Percentiles rank a stretch among this genome's conserved stretches.
These are phyloP conservation scores for Drechslerella stenobrocha DNA, from an alignment of 2,329 filamentous ascomycete genomes.

Conservation along the genomic window DNA sequence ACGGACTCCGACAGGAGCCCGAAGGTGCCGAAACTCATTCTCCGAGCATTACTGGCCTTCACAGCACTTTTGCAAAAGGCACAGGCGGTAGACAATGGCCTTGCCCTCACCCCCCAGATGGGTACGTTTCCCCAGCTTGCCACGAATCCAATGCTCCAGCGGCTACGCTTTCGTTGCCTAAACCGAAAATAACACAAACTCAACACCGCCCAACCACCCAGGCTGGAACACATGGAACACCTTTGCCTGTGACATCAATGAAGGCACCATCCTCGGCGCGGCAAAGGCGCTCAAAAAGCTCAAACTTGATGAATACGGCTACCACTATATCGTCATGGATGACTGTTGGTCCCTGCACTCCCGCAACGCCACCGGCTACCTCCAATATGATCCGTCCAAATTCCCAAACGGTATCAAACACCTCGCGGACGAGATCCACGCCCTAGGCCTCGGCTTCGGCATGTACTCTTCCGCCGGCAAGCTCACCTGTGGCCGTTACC, in stretches of 20 bases:
- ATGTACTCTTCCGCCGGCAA: conserved; percentile 65
- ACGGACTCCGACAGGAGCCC: not conserved
- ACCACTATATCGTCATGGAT: conserved; percentile 64
- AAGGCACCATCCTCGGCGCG: conserved; percentile 59
- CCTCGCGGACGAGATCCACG: conserved; percentile 62
- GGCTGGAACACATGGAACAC: conserved; percentile 64
- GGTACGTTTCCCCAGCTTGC: conserved; percentile 30
- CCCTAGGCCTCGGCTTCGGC: conserved; percentile 65
- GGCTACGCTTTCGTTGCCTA: not conserved
- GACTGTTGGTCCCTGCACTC: conserved; percentile 64
- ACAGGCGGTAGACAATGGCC: conserved; percentile 42
- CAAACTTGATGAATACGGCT: conserved; percentile 62
- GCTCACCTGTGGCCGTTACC: conserved; percentile 63
- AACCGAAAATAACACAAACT: conserved; percentile 31
- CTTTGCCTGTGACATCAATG: conserved; percentile 61
- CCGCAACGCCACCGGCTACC: conserved; percentile 56
- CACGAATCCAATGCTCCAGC: not conserved
- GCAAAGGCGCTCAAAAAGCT: conserved; percentile 60
- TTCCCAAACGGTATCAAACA: conserved; percentile 66
- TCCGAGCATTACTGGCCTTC: conserved; percentile 9
- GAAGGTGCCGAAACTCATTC: conserved; percentile 4
- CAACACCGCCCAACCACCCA: conserved; percentile 26
- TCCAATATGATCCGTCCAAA: conserved; percentile 59
- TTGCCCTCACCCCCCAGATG: conserved; percentile 48
- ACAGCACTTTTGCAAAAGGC: not conserved